Percentiles rank a stretch among this genome's conserved stretches.
phyloP scores from a whole-genome alignment of 768 basidiomycete genomes.

The Hypholoma sublateritium region DNA sequence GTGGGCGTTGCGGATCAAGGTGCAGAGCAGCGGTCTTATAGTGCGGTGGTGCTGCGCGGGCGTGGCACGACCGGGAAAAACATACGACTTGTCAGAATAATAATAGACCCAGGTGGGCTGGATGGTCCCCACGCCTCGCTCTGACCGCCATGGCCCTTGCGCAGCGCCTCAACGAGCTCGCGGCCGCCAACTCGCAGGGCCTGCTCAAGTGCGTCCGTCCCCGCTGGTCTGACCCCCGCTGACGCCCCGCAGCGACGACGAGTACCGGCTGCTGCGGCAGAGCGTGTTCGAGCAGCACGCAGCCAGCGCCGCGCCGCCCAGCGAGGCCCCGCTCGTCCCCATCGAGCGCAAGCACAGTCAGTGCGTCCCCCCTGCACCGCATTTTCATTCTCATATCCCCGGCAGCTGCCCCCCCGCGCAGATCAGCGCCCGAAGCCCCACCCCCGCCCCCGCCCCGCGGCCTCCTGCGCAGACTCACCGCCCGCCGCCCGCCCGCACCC shows the following conservation, averaged over 20 bases:
- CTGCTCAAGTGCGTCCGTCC: conserved; percentile 54
- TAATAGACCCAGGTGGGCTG: neutral
- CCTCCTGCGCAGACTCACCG: conserved; percentile 39
- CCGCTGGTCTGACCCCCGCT: too few relatives aligned
- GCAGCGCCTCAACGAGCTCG: conserved; percentile 64
- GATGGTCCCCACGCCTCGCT: neutral
- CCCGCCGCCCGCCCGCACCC: conserved; percentile 22
- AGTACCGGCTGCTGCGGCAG: conserved; percentile 69
- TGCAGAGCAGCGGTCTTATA: neutral
- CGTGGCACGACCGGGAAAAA: neutral
- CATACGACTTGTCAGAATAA: neutral
- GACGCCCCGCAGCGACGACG: conserved; percentile 62
- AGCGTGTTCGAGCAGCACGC: conserved; percentile 65
- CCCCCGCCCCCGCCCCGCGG: conserved; percentile 27
- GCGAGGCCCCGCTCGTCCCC: conserved; percentile 11
- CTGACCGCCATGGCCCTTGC: conserved; percentile 43
- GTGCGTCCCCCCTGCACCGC: conserved; percentile 10
- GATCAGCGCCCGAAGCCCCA: conserved; percentile 14
- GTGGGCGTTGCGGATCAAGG: conserved; percentile 21
- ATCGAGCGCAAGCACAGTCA: neutral
- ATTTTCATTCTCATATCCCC: conserved; percentile 25
- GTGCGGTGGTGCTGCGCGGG: neutral
- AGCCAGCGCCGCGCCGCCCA: conserved; percentile 27
- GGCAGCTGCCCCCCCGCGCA: conserved; percentile 7
- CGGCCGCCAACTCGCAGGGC: conserved; percentile 64